Conservation (phyloP, 305 asterid genomes). For the Vinca major region DNA sequence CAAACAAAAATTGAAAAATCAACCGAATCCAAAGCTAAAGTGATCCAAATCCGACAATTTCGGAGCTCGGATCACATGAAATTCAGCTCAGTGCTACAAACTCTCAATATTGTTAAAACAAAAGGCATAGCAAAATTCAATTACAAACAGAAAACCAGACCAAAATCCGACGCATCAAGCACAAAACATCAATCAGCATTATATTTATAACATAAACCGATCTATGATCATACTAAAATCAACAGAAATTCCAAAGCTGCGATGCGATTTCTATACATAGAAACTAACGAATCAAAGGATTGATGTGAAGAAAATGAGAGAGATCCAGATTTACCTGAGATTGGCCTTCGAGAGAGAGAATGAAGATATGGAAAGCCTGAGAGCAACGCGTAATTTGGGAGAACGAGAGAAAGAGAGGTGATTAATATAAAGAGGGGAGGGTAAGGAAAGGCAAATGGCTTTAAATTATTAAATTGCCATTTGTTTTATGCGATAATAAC, state of each 20-base stretch:
- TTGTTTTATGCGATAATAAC: neutral
- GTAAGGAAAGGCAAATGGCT: neutral
- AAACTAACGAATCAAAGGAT: neutral
- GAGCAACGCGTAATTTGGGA: constrained; percentile 1
- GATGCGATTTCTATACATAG: neutral
- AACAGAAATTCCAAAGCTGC: neutral
- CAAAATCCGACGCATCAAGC: neutral
- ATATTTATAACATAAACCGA: neutral
- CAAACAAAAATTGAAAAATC: neutral
- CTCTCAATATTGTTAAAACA: too few species aligned
- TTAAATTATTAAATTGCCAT: constrained; percentile 4
- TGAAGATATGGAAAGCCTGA: constrained; percentile 8
- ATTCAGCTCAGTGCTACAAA: constrained; percentile 2
- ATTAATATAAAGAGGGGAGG: neutral
- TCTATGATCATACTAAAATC: too few species aligned
- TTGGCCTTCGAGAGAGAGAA: neutral
- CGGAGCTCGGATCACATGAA: constrained; percentile 4
- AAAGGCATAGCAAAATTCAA: neutral
- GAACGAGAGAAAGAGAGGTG: constrained; percentile 1
- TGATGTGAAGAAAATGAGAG: neutral
- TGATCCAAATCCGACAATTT: neutral
- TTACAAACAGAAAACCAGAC: neutral
- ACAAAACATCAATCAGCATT: neutral
- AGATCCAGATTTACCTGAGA: neutral
- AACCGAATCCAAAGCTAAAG: neutral